Conservation (phyloP, 2,329 filamentous ascomycete genomes). For the Penicillium sp. region DNA sequence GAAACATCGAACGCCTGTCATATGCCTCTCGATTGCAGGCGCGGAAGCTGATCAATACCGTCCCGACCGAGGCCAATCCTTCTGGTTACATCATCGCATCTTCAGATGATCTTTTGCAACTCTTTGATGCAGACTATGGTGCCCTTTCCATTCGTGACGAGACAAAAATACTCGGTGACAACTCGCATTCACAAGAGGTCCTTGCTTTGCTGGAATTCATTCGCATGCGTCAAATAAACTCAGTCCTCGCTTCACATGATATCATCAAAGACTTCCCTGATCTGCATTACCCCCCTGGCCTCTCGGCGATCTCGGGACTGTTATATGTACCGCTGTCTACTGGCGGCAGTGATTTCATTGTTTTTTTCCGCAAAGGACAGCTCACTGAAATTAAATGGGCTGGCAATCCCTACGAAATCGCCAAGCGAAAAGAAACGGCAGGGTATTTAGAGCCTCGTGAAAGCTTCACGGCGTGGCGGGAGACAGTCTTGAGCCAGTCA, state of each 20-base stretch:
- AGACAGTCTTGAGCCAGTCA: constrained; percentile 77
- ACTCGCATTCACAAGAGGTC: constrained; percentile 77
- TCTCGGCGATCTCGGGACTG: constrained; percentile 73
- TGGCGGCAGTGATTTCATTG: constrained; percentile 79
- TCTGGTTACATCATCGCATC: constrained; percentile 89
- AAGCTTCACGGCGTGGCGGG: constrained; percentile 79
- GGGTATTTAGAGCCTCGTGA: constrained; percentile 75
- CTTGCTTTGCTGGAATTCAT: constrained; percentile 83
- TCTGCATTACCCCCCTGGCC: constrained; percentile 74
- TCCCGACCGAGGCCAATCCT: constrained; percentile 76
- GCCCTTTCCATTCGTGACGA: constrained; percentile 83
- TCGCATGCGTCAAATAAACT: constrained; percentile 70
- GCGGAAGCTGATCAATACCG: constrained; percentile 84
- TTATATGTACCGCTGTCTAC: constrained; percentile 78
- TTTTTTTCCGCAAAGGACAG: constrained; percentile 80
- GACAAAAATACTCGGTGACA: constrained; percentile 76
- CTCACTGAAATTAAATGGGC: constrained; percentile 77
- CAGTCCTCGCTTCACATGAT: constrained; percentile 77
- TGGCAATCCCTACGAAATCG: constrained; percentile 60
- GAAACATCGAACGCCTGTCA: constrained; percentile 83
- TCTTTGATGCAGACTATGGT: constrained; percentile 87
- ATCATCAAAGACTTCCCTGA: constrained; percentile 77
- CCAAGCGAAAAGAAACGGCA: constrained; percentile 74
- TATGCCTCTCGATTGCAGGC: constrained; percentile 83
- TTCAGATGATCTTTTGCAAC: constrained; percentile 76